A percentile compares a stretch with the other conserved stretches of the same genome.
These are phyloP conservation scores for Galeopsis tetrahit DNA, from an alignment of 257 asterid genomes.

Conservation along the genomic window DNA sequence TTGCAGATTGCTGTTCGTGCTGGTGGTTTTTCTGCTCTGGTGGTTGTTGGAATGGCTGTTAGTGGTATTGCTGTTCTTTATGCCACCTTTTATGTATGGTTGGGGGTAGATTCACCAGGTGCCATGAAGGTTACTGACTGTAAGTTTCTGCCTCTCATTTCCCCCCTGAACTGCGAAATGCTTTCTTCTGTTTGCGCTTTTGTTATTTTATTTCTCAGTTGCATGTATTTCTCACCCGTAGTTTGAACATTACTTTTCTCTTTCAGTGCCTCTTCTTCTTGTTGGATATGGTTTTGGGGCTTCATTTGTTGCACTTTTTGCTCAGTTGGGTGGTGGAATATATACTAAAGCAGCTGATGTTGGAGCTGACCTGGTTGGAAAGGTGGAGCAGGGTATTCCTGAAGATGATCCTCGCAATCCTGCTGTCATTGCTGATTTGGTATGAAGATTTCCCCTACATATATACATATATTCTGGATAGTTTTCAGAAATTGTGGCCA, in stretches of 20 bases:
- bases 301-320: constrained; percentile 98
- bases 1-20: constrained; percentile 97
- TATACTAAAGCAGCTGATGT: constrained; percentile 98
- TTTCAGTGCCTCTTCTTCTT: constrained; percentile 95
- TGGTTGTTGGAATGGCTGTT: constrained; percentile 99
- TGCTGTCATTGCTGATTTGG: constrained; percentile 99
- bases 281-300: constrained; percentile 99
- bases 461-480: constrained; percentile 3
- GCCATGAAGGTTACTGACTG: constrained; percentile 90
- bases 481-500: constrained; percentile 28
- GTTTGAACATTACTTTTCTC: constrained; percentile 32
- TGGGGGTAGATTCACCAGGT: constrained; percentile 91
- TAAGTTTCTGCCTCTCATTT: constrained; percentile 50
- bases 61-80: constrained; percentile 89
- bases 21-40: constrained; percentile 98
- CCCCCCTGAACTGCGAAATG: constrained; percentile 25
- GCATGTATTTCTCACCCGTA: constrained; percentile 14
- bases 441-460: constrained; percentile 35
- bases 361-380: constrained; percentile 99
- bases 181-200: neutral
- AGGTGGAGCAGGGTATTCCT: constrained; percentile 98
- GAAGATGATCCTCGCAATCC: constrained; percentile 99
- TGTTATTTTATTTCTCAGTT: constrained; percentile 18
- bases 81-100: constrained; percentile 82
- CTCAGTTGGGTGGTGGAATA: constrained; percentile 99